These are phyloP conservation scores for Cardamine chenopodiifolia DNA, from an alignment of 345 rosid species.

Conservation along the genomic window DNA sequence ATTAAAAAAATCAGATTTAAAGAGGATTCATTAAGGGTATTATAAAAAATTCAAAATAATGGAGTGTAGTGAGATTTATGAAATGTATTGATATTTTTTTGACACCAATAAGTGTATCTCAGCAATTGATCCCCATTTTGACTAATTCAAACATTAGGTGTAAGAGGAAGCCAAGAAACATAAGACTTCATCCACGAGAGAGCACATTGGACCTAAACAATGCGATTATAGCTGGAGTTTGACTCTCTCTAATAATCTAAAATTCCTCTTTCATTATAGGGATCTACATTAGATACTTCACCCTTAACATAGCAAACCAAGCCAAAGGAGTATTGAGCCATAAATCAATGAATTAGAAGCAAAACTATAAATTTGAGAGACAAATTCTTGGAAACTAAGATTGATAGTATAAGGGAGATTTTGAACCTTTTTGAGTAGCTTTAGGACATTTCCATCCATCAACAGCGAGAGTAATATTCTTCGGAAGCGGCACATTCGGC, in stretches of 20 bases:
- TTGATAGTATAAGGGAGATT: background rate
- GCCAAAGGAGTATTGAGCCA: background rate
- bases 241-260: conserved; percentile 25
- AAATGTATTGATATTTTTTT: no score
- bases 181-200: conserved; percentile 18
- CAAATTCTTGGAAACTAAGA: background rate
- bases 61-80: no score
- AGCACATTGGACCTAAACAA: conserved; percentile 36
- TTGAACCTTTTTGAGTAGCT: conserved; percentile 57
- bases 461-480: conserved; percentile 61
- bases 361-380: background rate
- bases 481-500: conserved; percentile 75
- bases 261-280: conserved; percentile 3
- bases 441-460: conserved; percentile 76
- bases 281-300: conserved; percentile 13
- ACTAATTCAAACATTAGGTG: conserved; percentile 31
- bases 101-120: no score
- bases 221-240: conserved; percentile 9
- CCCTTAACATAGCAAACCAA: conserved; percentile 13
- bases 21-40: no score
- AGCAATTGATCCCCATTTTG: no score
- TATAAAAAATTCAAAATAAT: no score
- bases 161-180: conserved; percentile 16
- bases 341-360: background rate
- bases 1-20: no score